Conservation (phyloP, 352 stramenopile genomes). For the Pythium guiyangense region DNA sequence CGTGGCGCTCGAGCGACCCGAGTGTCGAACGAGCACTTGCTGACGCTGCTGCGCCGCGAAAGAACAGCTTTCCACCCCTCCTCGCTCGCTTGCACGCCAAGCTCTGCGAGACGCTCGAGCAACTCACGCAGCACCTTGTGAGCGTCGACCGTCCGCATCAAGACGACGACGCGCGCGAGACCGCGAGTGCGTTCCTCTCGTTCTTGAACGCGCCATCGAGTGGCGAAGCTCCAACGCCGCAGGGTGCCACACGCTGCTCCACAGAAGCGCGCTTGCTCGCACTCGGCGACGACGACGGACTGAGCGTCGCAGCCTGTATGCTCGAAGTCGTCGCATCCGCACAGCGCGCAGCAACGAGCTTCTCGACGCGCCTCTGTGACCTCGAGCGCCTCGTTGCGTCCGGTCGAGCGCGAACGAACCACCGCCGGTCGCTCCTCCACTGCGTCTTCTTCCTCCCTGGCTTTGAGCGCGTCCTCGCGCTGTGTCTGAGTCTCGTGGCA, state of each 20-base stretch:
- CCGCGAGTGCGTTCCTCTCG: too few relatives aligned
- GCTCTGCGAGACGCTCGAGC: too few relatives aligned
- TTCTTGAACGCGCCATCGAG: too few relatives aligned
- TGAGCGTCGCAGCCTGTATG: slow-evolving; percentile 60
- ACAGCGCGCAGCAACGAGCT: slow-evolving; percentile 32
- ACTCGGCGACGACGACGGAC: slow-evolving; percentile 45
- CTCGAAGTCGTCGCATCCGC: slow-evolving; percentile 45
- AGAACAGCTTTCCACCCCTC: too few relatives aligned
- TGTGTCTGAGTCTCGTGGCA: slow-evolving; percentile 36
- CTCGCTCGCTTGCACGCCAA: too few relatives aligned
- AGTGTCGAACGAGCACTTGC: too few relatives aligned
- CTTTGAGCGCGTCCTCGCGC: slow-evolving; percentile 36
- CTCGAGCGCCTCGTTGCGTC: slow-evolving; percentile 27
- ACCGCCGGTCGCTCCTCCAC: slow-evolving; percentile 52
- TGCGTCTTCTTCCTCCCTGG: slow-evolving; percentile 42
- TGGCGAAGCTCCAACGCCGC: too few relatives aligned
- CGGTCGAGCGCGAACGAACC: slow-evolving; percentile 49
- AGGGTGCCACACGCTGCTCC: too few relatives aligned
- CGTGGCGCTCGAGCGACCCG: too few relatives aligned
- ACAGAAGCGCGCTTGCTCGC: slow-evolving; percentile 21
- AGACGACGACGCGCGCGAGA: background rate
- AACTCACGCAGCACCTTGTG: too few relatives aligned
- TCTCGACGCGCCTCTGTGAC: slow-evolving; percentile 26
- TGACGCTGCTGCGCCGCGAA: too few relatives aligned
- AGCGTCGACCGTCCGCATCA: too few relatives aligned